Conservation (phyloP, 2,329 filamentous ascomycete species). For the Paraphoma sp. region DNA sequence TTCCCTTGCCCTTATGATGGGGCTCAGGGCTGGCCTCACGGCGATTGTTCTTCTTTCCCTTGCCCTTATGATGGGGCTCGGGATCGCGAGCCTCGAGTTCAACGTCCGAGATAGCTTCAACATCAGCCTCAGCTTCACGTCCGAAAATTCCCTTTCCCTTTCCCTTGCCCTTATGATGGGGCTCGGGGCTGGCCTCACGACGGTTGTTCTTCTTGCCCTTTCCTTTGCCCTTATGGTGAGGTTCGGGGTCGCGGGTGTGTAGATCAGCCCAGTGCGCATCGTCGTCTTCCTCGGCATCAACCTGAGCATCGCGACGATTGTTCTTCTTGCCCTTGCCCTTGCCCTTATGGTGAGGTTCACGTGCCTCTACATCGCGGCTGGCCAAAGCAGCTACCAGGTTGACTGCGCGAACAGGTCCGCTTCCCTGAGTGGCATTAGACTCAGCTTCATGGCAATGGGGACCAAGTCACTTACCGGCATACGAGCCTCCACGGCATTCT, state of each 20-base stretch:
- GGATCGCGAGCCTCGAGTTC: too few species aligned
- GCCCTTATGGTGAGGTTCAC: constrained; percentile 20
- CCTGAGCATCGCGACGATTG: constrained; percentile 9
- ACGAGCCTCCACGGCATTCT: constrained; percentile 36
- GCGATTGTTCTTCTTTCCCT: constrained; percentile 1
- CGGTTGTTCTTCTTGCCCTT: constrained; percentile 1
- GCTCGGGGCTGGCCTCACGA: too few species aligned
- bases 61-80: not conserved
- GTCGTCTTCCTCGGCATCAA: constrained; percentile 6
- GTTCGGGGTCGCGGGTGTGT: constrained; percentile 8
- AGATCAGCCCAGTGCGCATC: constrained; percentile 18
- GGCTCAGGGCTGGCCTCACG: too few species aligned
- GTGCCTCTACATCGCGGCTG: constrained; percentile 17
- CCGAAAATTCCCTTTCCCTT: too few species aligned
- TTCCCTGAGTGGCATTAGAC: constrained; percentile 27
- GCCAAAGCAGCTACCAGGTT: constrained; percentile 31
- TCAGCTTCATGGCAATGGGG: not conserved
- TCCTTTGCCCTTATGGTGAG: constrained; percentile 1
- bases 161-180: too few species aligned
- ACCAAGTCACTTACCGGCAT: constrained; percentile 25
- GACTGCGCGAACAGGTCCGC: constrained; percentile 24
- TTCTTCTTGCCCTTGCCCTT: constrained; percentile 19
- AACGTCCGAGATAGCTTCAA: too few species aligned
- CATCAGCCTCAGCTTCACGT: constrained; percentile 2
- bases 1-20: too few species aligned